Conservation (phyloP, 2,329 filamentous ascomycete genomes). For the Berkeleyomyces rouxiae region DNA sequence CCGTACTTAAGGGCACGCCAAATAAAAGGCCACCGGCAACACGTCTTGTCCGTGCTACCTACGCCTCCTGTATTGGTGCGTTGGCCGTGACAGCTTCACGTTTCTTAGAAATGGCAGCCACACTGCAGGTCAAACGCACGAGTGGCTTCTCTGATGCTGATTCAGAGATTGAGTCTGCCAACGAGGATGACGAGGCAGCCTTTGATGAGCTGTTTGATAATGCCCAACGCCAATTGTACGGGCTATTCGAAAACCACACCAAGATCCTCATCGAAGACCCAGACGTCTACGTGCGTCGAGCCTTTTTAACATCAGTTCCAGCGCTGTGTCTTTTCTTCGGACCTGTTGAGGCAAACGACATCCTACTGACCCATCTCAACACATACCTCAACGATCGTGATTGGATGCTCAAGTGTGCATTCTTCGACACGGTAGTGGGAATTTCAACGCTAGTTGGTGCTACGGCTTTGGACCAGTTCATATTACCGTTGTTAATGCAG, state of each 20-base stretch:
- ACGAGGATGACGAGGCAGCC: conserved; percentile 43
- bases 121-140: conserved; percentile 59
- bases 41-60: conserved; percentile 68
- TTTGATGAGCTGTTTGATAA: conserved; percentile 78
- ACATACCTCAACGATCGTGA: conserved; percentile 94
- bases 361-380: conserved; percentile 90
- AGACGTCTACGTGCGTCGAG: conserved; percentile 71
- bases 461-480: conserved; percentile 82
- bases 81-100: conserved; percentile 70
- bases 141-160: conserved; percentile 57
- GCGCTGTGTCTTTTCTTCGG: conserved; percentile 92
- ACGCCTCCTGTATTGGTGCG: conserved; percentile 80
- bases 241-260: conserved; percentile 73
- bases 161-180: conserved; percentile 60
- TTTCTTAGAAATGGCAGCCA: conserved; percentile 83
- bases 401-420: conserved; percentile 92
- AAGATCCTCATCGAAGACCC: conserved; percentile 78
- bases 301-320: conserved; percentile 81
- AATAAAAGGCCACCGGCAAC: conserved; percentile 31
- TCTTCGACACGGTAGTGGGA: conserved; percentile 88
- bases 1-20: conserved; percentile 27
- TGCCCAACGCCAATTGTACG: conserved; percentile 65
- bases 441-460: conserved; percentile 83
- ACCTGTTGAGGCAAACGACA: conserved; percentile 78
- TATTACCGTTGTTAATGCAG: conserved; percentile 88